Conservation (phyloP, 441 rosid genomes). For the Populus hybrid region DNA sequence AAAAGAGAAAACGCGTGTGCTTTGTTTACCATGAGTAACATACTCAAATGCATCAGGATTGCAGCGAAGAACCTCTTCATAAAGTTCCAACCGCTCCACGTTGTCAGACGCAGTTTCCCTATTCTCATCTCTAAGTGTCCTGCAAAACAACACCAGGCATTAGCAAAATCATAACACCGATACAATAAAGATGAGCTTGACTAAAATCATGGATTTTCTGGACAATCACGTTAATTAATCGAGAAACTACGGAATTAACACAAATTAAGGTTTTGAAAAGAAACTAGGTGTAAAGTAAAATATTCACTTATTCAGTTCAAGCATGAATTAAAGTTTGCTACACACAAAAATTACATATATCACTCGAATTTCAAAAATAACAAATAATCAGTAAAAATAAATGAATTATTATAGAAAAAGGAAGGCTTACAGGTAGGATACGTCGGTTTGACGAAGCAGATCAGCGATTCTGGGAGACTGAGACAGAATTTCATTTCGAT, state of each 20-base stretch:
- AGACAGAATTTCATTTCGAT: slow-evolving; percentile 62
- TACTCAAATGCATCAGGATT: slow-evolving; percentile 85
- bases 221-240: no score
- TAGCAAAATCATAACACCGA: neutral
- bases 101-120: slow-evolving; percentile 28
- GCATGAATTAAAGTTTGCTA: neutral
- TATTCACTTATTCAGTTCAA: neutral
- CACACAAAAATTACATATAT: neutral
- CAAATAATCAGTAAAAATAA: neutral
- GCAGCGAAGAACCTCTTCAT: slow-evolving; percentile 61
- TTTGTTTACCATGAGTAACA: slow-evolving; percentile 73
- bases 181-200: neutral
- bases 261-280: neutral
- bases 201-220: neutral
- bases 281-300: neutral
- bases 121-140: slow-evolving; percentile 64
- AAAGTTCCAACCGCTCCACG: slow-evolving; percentile 56
- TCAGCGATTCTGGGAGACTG: slow-evolving; percentile 72
- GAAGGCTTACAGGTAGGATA: slow-evolving; percentile 81
- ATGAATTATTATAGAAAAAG: neutral
- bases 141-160: slow-evolving; percentile 28
- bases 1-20: slow-evolving; percentile 30
- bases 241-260: neutral
- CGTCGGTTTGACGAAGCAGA: slow-evolving; percentile 69
- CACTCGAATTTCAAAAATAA: neutral